Conservation (phyloP, 345 rosid species). For the Draba incana region DNA sequence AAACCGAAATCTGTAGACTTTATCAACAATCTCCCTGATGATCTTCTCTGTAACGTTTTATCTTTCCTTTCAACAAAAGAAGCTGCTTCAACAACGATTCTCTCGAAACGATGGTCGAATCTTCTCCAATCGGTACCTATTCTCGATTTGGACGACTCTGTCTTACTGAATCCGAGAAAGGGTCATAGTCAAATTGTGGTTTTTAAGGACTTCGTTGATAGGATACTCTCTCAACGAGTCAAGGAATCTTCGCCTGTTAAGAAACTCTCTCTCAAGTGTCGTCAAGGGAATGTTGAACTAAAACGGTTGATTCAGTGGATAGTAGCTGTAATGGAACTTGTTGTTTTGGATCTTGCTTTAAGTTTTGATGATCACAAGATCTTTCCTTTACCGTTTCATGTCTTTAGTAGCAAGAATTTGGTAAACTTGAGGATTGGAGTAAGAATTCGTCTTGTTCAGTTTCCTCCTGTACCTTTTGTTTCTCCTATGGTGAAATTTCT, state of each 20-base stretch:
- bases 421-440: constrained; percentile 28
- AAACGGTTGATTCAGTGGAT: constrained; percentile 7
- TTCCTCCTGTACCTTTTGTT: not conserved
- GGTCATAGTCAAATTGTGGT: not conserved
- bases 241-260: constrained; percentile 10
- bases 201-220: constrained; percentile 29
- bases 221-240: constrained; percentile 1
- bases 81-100: constrained; percentile 22
- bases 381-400: not conserved
- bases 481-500: constrained; percentile 15
- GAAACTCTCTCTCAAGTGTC: constrained; percentile 25
- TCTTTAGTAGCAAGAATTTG: constrained; percentile 19
- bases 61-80: constrained; percentile 28
- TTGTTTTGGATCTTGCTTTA: constrained; percentile 27
- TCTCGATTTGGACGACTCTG: constrained; percentile 28
- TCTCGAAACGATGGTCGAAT: constrained; percentile 33
- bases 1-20: constrained; percentile 11
- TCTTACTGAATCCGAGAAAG: not conserved
- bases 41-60: constrained; percentile 25
- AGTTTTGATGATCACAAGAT: not conserved
- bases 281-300: not conserved
- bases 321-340: not conserved
- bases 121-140: constrained; percentile 10
- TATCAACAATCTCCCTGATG: constrained; percentile 26
- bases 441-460: not conserved